Evolutionary conservation across 305 asterid genomes (phyloP).

Genomic region (Andrographis paniculata): DNA sequence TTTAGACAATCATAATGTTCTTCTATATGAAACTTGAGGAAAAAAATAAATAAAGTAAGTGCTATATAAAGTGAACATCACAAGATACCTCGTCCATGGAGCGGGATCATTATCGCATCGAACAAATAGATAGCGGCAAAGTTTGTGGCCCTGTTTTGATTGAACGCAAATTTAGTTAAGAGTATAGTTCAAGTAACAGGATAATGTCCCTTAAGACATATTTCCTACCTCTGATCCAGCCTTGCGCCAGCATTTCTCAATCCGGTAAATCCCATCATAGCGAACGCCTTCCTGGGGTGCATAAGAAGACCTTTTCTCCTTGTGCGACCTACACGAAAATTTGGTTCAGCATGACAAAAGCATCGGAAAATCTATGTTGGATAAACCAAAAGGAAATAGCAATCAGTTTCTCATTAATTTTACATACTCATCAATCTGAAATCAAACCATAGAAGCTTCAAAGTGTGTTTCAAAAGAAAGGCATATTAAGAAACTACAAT

Average conservation of each 20-base stretch:
- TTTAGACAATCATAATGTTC: constrained; percentile 7
- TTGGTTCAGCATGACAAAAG: constrained; percentile 2
- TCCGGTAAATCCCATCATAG: constrained; percentile 85
- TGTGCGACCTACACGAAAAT: constrained; percentile 47
- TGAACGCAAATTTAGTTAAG: constrained; percentile 13
- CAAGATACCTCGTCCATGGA: constrained; percentile 79
- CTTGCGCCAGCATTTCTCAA: constrained; percentile 87
- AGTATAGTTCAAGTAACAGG: constrained; percentile 6
- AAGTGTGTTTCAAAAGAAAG: neutral
- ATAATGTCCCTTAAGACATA: neutral
- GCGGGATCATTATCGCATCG: constrained; percentile 99
- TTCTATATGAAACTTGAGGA: constrained; percentile 14
- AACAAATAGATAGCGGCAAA: constrained; percentile 79
- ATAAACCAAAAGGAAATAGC: no score
- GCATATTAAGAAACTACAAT: neutral
- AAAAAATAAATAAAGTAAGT: constrained; percentile 8
- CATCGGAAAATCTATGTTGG: no score
- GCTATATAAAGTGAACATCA: constrained; percentile 8
- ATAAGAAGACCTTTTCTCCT: constrained; percentile 73
- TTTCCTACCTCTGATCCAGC: constrained; percentile 50
- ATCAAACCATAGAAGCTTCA: neutral
- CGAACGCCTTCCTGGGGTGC: constrained; percentile 82
- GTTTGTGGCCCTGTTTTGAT: constrained; percentile 51
- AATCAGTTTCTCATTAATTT: no score
- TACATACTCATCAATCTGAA: no score